Percentiles rank a stretch among this genome's conserved stretches.
Conservation (phyloP, 352 stramenopile species). For the Pythium aristosporum region DNA sequence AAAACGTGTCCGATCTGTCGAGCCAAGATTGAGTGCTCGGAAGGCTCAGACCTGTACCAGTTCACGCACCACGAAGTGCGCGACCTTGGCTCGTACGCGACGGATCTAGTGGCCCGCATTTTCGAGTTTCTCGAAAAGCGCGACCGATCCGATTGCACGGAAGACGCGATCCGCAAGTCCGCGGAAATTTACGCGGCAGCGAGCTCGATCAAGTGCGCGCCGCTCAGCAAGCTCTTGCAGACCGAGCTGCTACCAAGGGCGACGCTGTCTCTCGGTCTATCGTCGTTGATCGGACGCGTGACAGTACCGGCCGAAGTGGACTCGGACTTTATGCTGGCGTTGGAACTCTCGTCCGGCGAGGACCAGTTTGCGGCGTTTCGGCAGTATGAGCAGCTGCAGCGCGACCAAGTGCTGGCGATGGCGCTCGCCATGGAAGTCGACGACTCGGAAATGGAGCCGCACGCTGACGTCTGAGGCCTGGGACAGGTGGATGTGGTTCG, state of each 20-base stretch:
- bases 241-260: constrained; percentile 48
- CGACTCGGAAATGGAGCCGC: constrained; percentile 37
- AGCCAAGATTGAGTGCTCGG: constrained; percentile 66
- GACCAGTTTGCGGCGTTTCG: constrained; percentile 69
- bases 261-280: constrained; percentile 47
- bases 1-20: constrained; percentile 79
- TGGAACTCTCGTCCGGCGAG: constrained; percentile 61
- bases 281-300: constrained; percentile 39
- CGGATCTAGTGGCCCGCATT: constrained; percentile 69
- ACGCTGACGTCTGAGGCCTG: constrained; percentile 41
- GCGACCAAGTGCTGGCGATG: constrained; percentile 50
- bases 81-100: constrained; percentile 75
- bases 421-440: constrained; percentile 57
- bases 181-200: constrained; percentile 44
- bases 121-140: constrained; percentile 80
- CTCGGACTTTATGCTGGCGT: constrained; percentile 54
- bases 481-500: too few relatives aligned
- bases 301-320: constrained; percentile 48
- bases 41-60: constrained; percentile 77
- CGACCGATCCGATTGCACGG: constrained; percentile 39
- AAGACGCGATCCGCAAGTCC: constrained; percentile 49
- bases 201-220: constrained; percentile 43
- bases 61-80: constrained; percentile 69
- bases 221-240: constrained; percentile 56
- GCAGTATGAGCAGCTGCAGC: constrained; percentile 55